Conservation (phyloP, 768 basidiomycete species). For the Lanmaoa pseudosensibilis region DNA sequence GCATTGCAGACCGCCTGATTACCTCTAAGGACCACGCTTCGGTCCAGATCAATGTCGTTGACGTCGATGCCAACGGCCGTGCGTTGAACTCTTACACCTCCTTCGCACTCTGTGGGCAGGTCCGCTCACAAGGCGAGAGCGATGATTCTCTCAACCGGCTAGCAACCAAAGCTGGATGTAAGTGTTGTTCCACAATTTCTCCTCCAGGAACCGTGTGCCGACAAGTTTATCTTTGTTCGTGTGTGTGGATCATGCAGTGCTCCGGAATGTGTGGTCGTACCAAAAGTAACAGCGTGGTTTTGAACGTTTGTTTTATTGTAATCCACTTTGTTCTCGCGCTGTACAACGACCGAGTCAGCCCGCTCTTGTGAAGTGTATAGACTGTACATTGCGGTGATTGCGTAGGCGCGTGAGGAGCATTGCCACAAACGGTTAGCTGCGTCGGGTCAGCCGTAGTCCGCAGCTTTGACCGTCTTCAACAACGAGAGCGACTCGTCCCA, state of each 20-base stretch:
- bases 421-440: constrained; percentile 26
- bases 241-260: constrained; percentile 52
- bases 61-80: constrained; percentile 88
- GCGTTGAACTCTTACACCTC: constrained; percentile 80
- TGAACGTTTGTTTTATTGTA: constrained; percentile 16
- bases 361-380: neutral
- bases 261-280: constrained; percentile 96
- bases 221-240: constrained; percentile 4
- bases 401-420: neutral
- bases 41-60: constrained; percentile 92
- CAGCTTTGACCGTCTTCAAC: constrained; percentile 3
- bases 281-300: constrained; percentile 62
- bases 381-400: neutral
- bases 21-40: constrained; percentile 99
- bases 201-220: neutral
- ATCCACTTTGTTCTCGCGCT: constrained; percentile 8
- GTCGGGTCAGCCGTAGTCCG: constrained; percentile 3
- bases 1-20: constrained; percentile 83
- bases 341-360: neutral
- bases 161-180: constrained; percentile 92
- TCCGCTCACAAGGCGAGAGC: constrained; percentile 92
- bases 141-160: constrained; percentile 97
- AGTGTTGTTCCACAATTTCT: constrained; percentile 38
- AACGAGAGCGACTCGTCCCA: constrained; percentile 6
- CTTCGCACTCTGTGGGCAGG: constrained; percentile 92